Evolutionary conservation across 495 filamentous ascomycete genomes (phyloP).

Genomic region (Viridothelium virens): DNA sequence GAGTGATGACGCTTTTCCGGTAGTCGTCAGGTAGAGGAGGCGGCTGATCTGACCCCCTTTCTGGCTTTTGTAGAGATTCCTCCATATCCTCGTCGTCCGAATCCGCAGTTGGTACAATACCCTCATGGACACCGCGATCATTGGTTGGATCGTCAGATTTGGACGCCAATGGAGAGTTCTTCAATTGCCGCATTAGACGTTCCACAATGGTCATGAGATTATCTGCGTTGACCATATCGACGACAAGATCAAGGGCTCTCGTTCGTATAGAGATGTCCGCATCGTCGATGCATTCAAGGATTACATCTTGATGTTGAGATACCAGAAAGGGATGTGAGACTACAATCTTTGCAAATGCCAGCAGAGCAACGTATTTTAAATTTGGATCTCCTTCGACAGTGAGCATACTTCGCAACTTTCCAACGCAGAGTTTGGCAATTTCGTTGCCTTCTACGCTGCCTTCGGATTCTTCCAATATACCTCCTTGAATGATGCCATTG

Average conservation of each 20-base stretch:
- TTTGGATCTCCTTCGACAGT: conserved; percentile 89
- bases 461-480: conserved; percentile 73
- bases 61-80: conserved; percentile 34
- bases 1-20: conserved; percentile 63
- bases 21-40: conserved; percentile 70
- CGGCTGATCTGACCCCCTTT: conserved; percentile 29
- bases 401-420: conserved; percentile 87
- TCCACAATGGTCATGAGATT: conserved; percentile 77
- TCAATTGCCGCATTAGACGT: conserved; percentile 76
- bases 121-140: conserved; percentile 29
- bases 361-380: conserved; percentile 90
- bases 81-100: conserved; percentile 52
- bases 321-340: conserved; percentile 78
- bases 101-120: conserved; percentile 43
- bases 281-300: conserved; percentile 91
- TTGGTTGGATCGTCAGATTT: conserved; percentile 30
- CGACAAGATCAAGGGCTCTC: conserved; percentile 81
- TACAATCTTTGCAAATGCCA: conserved; percentile 94
- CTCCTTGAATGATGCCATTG: conserved; percentile 94
- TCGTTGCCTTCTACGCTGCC: conserved; percentile 76
- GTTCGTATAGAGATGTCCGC: conserved; percentile 92
- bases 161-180: conserved; percentile 41
- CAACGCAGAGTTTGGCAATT: conserved; percentile 86
- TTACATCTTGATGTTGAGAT: conserved; percentile 85
- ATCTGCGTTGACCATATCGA: conserved; percentile 82